phyloP scores from a whole-genome alignment of 75 land plant genomes.

The Picea glauca region DNA sequence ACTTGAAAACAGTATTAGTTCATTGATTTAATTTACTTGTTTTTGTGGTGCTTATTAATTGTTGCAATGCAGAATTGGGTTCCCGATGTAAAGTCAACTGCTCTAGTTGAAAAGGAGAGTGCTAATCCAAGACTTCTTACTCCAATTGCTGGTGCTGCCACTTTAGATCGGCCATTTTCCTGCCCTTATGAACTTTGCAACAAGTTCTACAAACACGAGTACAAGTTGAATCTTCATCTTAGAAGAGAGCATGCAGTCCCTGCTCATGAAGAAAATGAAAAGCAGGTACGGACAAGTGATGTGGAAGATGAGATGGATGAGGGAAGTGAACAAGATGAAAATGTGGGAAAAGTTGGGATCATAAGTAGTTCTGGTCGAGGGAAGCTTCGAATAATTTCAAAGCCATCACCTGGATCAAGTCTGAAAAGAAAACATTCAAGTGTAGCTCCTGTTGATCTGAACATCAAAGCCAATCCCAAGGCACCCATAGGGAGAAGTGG shows the following conservation, averaged over 20 bases:
- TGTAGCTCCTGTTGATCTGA: not conserved
- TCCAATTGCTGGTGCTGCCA: slow-evolving; percentile 31
- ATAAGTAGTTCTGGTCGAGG: slow-evolving; percentile 29
- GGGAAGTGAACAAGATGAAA: slow-evolving; percentile 49
- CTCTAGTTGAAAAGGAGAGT: slow-evolving; percentile 35
- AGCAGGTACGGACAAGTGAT: slow-evolving; percentile 13
- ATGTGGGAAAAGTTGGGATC: slow-evolving; percentile 19
- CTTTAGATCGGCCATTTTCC: slow-evolving; percentile 77
- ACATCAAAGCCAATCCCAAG: slow-evolving; percentile 18
- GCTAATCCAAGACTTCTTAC: slow-evolving; percentile 32
- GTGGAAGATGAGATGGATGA: slow-evolving; percentile 60
- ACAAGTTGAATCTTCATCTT: slow-evolving; percentile 90
- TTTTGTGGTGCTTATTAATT: not conserved
- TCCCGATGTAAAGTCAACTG: slow-evolving; percentile 19
- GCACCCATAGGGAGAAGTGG: slow-evolving; percentile 16
- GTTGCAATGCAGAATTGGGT: slow-evolving; percentile 21
- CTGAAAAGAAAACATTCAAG: slow-evolving; percentile 26
- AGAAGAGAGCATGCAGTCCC: slow-evolving; percentile 66
- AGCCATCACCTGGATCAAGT: slow-evolving; percentile 43
- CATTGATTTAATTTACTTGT: too few species aligned
- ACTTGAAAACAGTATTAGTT: too few species aligned
- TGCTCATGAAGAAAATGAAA: slow-evolving; percentile 38
- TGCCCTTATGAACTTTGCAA: slow-evolving; percentile 85
- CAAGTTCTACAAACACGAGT: slow-evolving; percentile 89
- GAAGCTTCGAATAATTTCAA: slow-evolving; percentile 39